phyloP scores from a whole-genome alignment of 139 green algal genomes.

The Micractinium sp. region DNA sequence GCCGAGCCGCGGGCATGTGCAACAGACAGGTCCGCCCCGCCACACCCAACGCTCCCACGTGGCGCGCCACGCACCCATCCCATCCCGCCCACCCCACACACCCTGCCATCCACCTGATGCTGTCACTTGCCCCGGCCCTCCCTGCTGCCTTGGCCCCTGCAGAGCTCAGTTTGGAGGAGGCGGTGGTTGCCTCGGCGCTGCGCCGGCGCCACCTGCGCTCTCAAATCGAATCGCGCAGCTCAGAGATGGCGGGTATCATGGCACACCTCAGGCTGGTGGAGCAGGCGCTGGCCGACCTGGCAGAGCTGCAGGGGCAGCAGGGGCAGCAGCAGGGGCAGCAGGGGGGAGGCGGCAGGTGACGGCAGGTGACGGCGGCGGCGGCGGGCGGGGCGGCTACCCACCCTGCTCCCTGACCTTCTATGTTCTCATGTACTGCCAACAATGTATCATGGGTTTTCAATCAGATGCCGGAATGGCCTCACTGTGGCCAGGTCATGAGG shows the following conservation, averaged over 20 bases:
- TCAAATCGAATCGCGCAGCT: neutral
- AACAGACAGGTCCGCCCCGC: neutral
- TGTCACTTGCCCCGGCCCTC: neutral
- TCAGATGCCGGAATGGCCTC: too few species aligned
- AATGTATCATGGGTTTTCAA: too few species aligned
- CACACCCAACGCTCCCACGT: too few species aligned
- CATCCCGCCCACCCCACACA: neutral
- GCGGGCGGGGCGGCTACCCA: too few species aligned
- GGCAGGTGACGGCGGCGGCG: too few species aligned
- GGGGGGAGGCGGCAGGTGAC: neutral
- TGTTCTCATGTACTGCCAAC: too few species aligned
- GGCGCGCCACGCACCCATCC: too few species aligned
- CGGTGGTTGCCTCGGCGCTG: neutral
- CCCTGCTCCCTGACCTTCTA: neutral
- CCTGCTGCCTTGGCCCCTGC: neutral
- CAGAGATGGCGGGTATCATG: neutral
- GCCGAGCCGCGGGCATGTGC: too few species aligned
- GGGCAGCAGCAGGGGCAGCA: neutral
- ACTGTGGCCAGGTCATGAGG: too few species aligned
- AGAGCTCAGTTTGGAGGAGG: constrained; percentile 9
- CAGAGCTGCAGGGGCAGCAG: neutral
- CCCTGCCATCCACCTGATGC: neutral
- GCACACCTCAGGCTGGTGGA: constrained; percentile 13
- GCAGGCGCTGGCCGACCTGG: neutral
- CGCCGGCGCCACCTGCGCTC: neutral